Base-by-base conservation (phyloP, 2,329 filamentous ascomycete species). In the Fusarium oxysporum region DNA sequence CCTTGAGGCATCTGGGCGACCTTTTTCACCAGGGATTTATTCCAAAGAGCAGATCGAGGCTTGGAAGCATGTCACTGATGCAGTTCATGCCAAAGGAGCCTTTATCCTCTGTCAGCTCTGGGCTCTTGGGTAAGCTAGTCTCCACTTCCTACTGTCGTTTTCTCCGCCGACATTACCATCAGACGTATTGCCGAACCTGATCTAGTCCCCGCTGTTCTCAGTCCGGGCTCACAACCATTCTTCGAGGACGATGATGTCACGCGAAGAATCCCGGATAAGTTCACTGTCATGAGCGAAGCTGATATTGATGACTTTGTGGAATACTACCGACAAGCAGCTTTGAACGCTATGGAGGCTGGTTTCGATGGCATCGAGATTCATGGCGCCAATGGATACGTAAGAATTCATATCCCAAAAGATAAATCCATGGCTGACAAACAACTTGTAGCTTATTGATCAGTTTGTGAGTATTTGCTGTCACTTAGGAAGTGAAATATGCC, bases 71-170 rank as follows among this genome's bases (percentile, higher is more conserved):
- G 83, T 93, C 50, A 90, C 88, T 1, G 86, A 90, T 51, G 87
- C 86, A 5, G 90, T 93, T 4, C 92, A 94, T 79, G 83, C 83
- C 30, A 90, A 91, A 75, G 88, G 87, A 25, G 86, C 84, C 21
- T 88, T 86, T 77, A 90, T 92, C 69, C 91, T 85, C 79, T 79
- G 85, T 25, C 91, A 93, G 79, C 83, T 93, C 2, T 92, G 89
- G 88, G 86, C 86, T 2, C 81, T 89, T 6, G 90, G 91, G 25
- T 86, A 91, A 12, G 83, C 84, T 80, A 81, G 11, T 13, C 9
- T 9, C 6, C 17, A 2, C 79, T 80, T 1, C 8, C 2, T 2
- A 3, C 7, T 13, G 4, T n/a, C 7, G 4, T 3, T 14, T 5
- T 14, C 8, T 2, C 37, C 43, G 3, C 8, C 17, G 3, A 10